Percentiles rank a stretch among this genome's conserved stretches.
Conservation (phyloP, 768 basidiomycete species). For the Hebeloma cylindrosporum region DNA sequence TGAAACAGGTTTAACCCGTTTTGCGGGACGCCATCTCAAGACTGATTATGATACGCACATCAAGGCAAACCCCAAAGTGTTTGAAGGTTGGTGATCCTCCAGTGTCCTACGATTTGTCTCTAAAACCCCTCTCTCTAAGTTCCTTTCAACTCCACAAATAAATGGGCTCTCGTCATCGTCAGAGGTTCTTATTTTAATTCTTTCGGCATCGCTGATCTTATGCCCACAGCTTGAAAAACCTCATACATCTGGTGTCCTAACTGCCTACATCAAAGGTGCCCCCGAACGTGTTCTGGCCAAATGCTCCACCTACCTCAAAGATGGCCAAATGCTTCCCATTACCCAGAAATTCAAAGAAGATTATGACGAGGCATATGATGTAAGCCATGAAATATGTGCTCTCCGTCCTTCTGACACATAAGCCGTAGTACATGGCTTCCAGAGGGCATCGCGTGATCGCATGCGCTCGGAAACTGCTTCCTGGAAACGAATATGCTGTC, state of each 20-base stretch:
- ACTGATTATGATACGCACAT: constrained; percentile 54
- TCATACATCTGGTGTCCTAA: constrained; percentile 48
- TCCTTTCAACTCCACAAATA: constrained; percentile 72
- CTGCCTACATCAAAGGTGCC: constrained; percentile 66
- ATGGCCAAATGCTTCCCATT: constrained; percentile 47
- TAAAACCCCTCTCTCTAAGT: constrained; percentile 30
- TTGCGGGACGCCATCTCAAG: constrained; percentile 55
- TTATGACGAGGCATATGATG: constrained; percentile 65
- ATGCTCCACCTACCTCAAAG: constrained; percentile 58
- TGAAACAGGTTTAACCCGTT: constrained; percentile 69
- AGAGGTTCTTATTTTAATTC: too few relatives aligned
- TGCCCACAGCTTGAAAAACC: constrained; percentile 50
- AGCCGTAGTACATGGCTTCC: constrained; percentile 68
- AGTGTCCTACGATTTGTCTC: not conserved
- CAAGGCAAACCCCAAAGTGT: constrained; percentile 55
- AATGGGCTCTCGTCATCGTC: constrained; percentile 72
- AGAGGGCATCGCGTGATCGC: constrained; percentile 73
- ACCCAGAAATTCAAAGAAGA: constrained; percentile 51
- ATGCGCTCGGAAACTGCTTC: constrained; percentile 62
- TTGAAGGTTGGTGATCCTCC: constrained; percentile 45
- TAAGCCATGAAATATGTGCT: constrained; percentile 24
- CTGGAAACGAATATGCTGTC: constrained; percentile 45
- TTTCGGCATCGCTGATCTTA: too few relatives aligned
- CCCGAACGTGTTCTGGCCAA: constrained; percentile 68
- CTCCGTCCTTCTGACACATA: constrained; percentile 3